These are phyloP conservation scores for Daldinia eschscholtzii DNA, from an alignment of 2,329 filamentous ascomycete genomes.

Conservation along the genomic window DNA sequence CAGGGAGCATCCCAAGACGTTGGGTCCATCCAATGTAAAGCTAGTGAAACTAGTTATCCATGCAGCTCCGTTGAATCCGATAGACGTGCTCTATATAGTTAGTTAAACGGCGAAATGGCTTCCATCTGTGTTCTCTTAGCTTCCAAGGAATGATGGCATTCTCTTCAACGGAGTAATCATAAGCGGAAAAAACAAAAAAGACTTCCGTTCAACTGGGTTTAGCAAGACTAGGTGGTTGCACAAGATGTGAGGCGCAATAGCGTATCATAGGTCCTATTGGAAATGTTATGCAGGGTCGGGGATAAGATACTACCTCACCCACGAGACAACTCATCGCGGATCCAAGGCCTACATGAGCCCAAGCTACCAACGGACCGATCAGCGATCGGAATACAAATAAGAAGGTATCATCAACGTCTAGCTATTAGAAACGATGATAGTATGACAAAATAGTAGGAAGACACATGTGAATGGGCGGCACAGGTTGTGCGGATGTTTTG, in stretches of 20 bases:
- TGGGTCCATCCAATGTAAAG: constrained; percentile 34
- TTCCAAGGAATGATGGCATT: neutral
- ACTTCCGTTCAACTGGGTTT: neutral
- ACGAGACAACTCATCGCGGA: constrained; percentile 44
- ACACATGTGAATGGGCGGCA: constrained; percentile 31
- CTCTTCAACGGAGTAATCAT: neutral
- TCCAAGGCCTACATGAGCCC: constrained; percentile 33
- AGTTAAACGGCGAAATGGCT: constrained; percentile 17
- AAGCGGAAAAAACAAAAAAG: neutral
- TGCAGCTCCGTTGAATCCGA: constrained; percentile 31
- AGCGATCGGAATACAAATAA: constrained; percentile 35
- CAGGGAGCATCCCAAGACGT: constrained; percentile 39
- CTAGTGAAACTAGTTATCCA: constrained; percentile 29
- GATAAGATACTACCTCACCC: constrained; percentile 41
- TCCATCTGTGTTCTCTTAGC: constrained; percentile 20
- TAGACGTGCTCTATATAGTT: constrained; percentile 15
- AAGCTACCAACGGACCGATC: constrained; percentile 43
- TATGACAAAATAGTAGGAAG: constrained; percentile 22
- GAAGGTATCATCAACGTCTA: constrained; percentile 26
- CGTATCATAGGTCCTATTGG: constrained; percentile 22
- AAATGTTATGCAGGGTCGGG: constrained; percentile 41
- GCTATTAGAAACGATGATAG: constrained; percentile 12
- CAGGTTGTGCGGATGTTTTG: constrained; percentile 42
- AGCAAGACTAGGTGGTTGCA: constrained; percentile 25
- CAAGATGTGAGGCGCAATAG: constrained; percentile 39